These are phyloP conservation scores for Hortiboletus campestris DNA, from an alignment of 768 basidiomycete genomes.

Conservation along the genomic window DNA sequence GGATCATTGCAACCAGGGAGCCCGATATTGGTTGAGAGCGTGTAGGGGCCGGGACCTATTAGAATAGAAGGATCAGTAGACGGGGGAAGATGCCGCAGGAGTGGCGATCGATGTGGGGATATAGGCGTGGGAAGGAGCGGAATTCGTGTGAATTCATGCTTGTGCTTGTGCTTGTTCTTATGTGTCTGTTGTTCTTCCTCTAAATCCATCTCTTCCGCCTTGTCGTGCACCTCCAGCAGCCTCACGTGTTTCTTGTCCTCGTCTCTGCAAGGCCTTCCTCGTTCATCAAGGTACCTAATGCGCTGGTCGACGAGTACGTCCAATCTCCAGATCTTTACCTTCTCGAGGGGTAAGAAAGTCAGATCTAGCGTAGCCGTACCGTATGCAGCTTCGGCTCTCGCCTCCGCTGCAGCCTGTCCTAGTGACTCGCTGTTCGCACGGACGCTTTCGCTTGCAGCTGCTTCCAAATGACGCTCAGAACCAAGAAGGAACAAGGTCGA, in stretches of 20 bases:
- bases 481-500: conserved; percentile 88
- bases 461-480: conserved; percentile 10
- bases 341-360: conserved; percentile 81
- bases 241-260: conserved; percentile 11
- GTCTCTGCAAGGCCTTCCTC: not conserved
- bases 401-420: conserved; percentile 1
- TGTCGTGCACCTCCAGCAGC: conserved; percentile 22
- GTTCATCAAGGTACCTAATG: conserved; percentile 10
- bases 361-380: conserved; percentile 77
- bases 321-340: conserved; percentile 80
- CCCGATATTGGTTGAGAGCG: conserved; percentile 11
- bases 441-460: not conserved
- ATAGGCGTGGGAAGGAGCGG: conserved; percentile 31
- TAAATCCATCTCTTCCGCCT: conserved; percentile 8
- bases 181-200: not conserved
- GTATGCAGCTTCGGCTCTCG: conserved; percentile 10
- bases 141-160: not conserved
- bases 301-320: conserved; percentile 68
- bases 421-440: not conserved
- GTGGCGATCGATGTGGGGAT: conserved; percentile 30
- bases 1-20: conserved; percentile 17
- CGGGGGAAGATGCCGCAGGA: conserved; percentile 13
- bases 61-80: conserved; percentile 23
- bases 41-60: conserved; percentile 28
- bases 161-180: conserved; percentile 16